These are phyloP conservation scores for Candida pseudoviswanathii DNA, from an alignment of 1,139 yeast genomes.

Conservation along the genomic window DNA sequence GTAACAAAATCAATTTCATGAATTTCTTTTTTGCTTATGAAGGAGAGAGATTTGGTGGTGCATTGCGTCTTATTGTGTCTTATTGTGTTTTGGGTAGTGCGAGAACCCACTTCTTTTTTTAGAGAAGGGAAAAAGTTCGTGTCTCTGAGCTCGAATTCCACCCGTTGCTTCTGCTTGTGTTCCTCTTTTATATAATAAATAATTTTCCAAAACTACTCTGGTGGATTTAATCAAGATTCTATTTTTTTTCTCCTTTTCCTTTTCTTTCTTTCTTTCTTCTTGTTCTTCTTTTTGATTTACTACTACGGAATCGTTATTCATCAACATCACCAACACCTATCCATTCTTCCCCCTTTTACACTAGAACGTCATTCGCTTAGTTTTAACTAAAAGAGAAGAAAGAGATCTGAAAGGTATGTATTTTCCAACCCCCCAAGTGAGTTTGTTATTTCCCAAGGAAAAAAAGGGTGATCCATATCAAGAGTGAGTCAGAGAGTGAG, in stretches of 20 bases:
- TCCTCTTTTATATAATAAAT: not conserved
- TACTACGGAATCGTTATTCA: not conserved
- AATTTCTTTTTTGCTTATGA: conserved; percentile 1
- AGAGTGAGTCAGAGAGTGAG: not conserved
- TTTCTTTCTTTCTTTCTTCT: not conserved
- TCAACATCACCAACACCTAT: not conserved
- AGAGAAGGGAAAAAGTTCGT: not conserved
- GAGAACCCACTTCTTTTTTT: not conserved
- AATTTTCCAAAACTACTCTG: not conserved
- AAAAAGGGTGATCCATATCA: not conserved
- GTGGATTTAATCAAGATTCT: not conserved
- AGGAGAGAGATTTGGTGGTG: too few species aligned
- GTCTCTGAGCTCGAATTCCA: not conserved
- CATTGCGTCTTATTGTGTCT: not conserved
- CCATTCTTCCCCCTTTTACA: not conserved
- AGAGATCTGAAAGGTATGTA: conserved; percentile 5
- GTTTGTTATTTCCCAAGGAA: not conserved
- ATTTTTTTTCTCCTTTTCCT: not conserved
- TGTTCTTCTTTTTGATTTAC: not conserved
- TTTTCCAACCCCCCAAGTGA: not conserved
- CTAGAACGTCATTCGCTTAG: conserved; percentile 2
- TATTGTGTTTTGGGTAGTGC: not conserved
- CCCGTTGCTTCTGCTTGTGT: not conserved
- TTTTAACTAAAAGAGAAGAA: conserved; percentile 1
- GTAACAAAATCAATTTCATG: not conserved